Percentiles rank a stretch among this genome's conserved stretches.
Evolutionary conservation across 2,329 filamentous ascomycete genomes (phyloP).

Genomic region (Camptophora hylomeconis): DNA sequence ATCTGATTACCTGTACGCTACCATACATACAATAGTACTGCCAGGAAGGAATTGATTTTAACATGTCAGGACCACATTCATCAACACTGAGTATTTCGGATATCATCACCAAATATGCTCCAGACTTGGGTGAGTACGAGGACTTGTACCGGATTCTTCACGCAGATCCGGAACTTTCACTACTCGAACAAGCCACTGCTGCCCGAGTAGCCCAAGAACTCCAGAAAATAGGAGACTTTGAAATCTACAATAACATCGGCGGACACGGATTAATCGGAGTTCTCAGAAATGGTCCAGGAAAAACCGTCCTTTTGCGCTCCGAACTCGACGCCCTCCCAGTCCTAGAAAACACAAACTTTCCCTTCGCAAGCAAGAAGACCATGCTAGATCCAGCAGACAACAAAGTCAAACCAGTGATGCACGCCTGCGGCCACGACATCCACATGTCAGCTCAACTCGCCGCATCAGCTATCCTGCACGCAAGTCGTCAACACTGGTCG

Average conservation of each 20-base stretch:
- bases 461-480: slow-evolving; percentile 38
- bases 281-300: slow-evolving; percentile 29
- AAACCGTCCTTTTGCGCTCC: slow-evolving; percentile 34
- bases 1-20: no score
- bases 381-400: slow-evolving; percentile 35
- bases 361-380: slow-evolving; percentile 33
- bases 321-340: slow-evolving; percentile 40
- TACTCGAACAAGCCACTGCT: slow-evolving; percentile 42
- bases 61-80: no score
- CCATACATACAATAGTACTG: no score
- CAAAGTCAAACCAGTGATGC: slow-evolving; percentile 43
- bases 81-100: no score
- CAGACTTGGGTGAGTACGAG: slow-evolving; percentile 36
- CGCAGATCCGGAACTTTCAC: slow-evolving; percentile 45
- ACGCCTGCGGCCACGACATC: slow-evolving; percentile 49
- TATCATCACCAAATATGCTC: slow-evolving; percentile 25
- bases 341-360: slow-evolving; percentile 33
- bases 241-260: slow-evolving; percentile 32
- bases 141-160: slow-evolving; percentile 47
- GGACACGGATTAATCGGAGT: slow-evolving; percentile 33
- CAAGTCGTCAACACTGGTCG: slow-evolving; percentile 36
- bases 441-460: slow-evolving; percentile 45
- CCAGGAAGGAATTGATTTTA: no score
- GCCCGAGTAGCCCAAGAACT: slow-evolving; percentile 33
- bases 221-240: slow-evolving; percentile 15